Conservation (phyloP, 202 grass and related monocot species). For the Zoysia matrella region DNA sequence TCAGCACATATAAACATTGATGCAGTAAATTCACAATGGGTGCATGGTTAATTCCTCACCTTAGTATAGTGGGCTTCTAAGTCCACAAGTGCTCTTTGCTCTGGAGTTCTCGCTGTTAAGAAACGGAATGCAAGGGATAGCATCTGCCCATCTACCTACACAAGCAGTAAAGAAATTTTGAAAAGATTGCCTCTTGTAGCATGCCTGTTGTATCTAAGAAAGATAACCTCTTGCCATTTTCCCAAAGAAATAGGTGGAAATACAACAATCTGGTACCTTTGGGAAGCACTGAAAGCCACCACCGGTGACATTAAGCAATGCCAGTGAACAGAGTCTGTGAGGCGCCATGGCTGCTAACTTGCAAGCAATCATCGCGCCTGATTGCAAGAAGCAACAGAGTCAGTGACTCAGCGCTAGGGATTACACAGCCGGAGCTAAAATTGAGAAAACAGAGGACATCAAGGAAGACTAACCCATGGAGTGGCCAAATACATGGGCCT, state of each 20-base stretch:
- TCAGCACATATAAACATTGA: conserved; percentile 2
- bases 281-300: conserved; percentile 94
- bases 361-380: too few relatives aligned
- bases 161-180: not conserved
- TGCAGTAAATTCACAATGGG: conserved; percentile 2
- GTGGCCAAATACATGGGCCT: conserved; percentile 90
- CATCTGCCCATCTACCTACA: too few relatives aligned
- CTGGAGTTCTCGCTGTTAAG: conserved; percentile 84
- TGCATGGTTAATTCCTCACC: conserved; percentile 41
- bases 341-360: too few relatives aligned
- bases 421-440: not conserved
- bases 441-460: not conserved
- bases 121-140: conserved; percentile 93
- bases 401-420: conserved; percentile 8
- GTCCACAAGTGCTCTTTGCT: conserved; percentile 88
- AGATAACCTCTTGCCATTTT: not conserved
- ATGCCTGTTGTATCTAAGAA: not conserved
- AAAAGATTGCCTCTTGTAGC: not conserved
- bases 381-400: conserved; percentile 29
- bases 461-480: too few relatives aligned
- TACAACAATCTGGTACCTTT: conserved; percentile 57
- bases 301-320: too few relatives aligned
- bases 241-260: not conserved
- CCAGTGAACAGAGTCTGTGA: too few relatives aligned
- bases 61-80: conserved; percentile 96